Evolutionary conservation across 768 basidiomycete genomes (phyloP), one percentile per base, ranked within the genome.

Genomic region (Calvatia gigantea): DNA sequence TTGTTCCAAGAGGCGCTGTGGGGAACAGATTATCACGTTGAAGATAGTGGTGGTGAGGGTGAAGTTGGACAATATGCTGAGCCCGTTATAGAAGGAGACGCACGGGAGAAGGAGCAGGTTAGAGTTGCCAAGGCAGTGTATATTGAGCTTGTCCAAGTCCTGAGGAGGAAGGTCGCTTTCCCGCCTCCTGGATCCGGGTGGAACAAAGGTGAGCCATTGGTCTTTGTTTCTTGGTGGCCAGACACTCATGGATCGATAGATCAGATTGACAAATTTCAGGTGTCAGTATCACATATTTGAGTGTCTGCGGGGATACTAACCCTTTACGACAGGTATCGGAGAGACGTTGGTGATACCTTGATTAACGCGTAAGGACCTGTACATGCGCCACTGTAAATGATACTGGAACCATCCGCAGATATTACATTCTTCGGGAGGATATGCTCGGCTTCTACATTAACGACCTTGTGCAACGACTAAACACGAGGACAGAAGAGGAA

Each of bases 1-100:
- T 73, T 91, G 37, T 81, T 96, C 54, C 94, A 96, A 68, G 94
- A 98, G 65, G 83, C 91, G 1, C 67, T 93, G 23, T 93, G 90
- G 90, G 78, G 73, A 32, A 77, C 77, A 11, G 84, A 87, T 50
- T 85, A 76, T 54, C 80, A 80, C 47, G 60, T 73, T 27, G 59
- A 66, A 9, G 64, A 67, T 7, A n/a, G n/a, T n/a, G n/a, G n/a
- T n/a, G 58, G 59, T 37, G 68, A 69, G 56, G 64, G 75, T 28
- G 73, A 66, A 15, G 70, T 64, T n/a, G 66, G 69, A 60, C 67
- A 74, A 63, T 52, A 60, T 21, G 59, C 64, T 25, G 38, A 51
- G 6, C 64, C 65, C 9, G 63, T 60, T 2, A 60, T 59, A 28
- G 47, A 58, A 28, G 51, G 67, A 57, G 54, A 63, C 54, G 63